Evolutionary conservation across 73 alveolate species (phyloP).

Genomic region (Stentor coeruleus): DNA sequence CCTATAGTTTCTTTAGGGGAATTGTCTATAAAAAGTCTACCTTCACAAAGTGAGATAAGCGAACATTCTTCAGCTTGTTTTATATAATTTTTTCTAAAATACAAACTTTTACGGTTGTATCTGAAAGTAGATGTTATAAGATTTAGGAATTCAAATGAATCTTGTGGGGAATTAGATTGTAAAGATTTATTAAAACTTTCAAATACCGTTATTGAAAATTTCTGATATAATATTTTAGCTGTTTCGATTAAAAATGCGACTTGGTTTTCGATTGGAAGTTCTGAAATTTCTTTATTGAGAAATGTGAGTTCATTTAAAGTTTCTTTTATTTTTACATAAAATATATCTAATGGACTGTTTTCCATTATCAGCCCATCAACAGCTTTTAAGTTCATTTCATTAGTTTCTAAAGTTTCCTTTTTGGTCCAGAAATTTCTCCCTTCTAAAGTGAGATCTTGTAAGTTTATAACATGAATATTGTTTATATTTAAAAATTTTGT

Average conservation of each 20-base stretch:
- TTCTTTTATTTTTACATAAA: not conserved
- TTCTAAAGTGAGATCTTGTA: not conserved
- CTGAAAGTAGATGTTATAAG: not conserved
- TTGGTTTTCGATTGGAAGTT: not conserved
- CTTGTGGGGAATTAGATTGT: not conserved
- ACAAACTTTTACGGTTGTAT: not conserved
- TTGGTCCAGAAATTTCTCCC: not conserved
- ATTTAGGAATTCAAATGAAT: not conserved
- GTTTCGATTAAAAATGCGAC: not conserved
- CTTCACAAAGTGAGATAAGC: not conserved
- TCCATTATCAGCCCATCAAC: not conserved
- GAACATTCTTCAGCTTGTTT: not conserved
- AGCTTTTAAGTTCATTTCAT: not conserved
- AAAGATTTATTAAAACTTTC: not conserved
- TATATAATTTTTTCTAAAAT: too few species aligned
- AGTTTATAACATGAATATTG: not conserved
- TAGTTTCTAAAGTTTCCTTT: not conserved
- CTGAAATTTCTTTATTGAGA: not conserved
- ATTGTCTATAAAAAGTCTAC: not conserved
- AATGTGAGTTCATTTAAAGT: too few species aligned
- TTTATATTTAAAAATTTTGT: too few species aligned
- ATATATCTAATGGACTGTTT: not conserved
- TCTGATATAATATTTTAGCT: not conserved
- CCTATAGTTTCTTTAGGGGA: not conserved
- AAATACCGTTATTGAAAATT: not conserved